Evolutionary conservation across 2,329 filamentous ascomycete species (phyloP), one percentile per base, ranked within the genome.

Genomic region (Talaromyces sp.): DNA sequence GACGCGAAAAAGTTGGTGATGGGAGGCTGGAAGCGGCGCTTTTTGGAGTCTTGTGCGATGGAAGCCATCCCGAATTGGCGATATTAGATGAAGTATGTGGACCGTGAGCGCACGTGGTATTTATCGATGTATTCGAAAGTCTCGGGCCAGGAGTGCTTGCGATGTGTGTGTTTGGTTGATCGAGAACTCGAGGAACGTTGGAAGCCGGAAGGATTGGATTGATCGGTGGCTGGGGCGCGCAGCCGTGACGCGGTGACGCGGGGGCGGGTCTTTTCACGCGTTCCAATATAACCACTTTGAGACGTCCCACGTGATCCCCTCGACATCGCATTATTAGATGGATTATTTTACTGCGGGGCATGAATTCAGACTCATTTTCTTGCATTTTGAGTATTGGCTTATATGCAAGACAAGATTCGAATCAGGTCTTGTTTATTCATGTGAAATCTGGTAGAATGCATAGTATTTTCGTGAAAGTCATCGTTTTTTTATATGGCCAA

Each of bases 21-120:
- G 5, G 77, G 73, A n/a, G 73, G 69, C 69, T 78, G 76, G 68
- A 78, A 80, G 64, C 77, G 77, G 58, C 78, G 73, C 60, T 76
- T 75, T 66, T 80, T 80, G 33, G 76, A 58, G 52, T 56, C 55
- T 36, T 61, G 42, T 33, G 39, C 27, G 33, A 36, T 36, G 32
- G 62, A 47, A 33, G 56, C 28, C 42, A 58, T 36, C 2, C 13
- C 13, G 4, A 4, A 36, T 36, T 62, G 28, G 49, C 55, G 36
- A 58, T 19, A 44, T 51, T 44, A 32, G 8, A 32, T 1, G 11
- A 28, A 60, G 25, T 47, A 22, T 56, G 9, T 47, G 22, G n/a
- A 47, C 9, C 11, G 44, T 47, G 44, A 19, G 19, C 8, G 11
- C 19, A 19, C 9, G 22, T 47, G 9, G 19, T 25, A 13, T 47